Conservation (phyloP, 208 protist genomes). For the Leishmania lainsoni region DNA sequence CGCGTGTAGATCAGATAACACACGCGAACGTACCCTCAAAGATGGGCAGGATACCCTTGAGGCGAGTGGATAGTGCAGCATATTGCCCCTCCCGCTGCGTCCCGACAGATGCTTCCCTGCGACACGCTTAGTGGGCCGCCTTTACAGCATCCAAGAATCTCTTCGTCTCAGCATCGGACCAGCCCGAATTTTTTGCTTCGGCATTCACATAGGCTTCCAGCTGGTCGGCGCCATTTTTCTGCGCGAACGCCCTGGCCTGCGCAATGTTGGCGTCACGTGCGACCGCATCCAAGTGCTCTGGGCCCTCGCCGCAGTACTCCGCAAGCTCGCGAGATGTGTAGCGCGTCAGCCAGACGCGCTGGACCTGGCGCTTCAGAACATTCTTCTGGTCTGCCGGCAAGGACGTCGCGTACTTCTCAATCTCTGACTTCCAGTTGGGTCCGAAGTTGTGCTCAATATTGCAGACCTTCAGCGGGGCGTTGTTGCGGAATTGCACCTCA, state of each 20-base stretch:
- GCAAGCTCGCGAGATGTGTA: constrained; percentile 91
- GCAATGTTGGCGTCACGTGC: constrained; percentile 78
- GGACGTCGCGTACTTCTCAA: constrained; percentile 71
- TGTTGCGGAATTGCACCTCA: constrained; percentile 87
- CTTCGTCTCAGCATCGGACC: constrained; percentile 72
- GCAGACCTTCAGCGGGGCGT: constrained; percentile 82
- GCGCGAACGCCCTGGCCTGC: constrained; percentile 71
- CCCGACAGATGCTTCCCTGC: background rate
- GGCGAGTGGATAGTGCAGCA: background rate
- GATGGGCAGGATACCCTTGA: background rate
- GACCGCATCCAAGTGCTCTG: constrained; percentile 63
- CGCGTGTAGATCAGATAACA: background rate
- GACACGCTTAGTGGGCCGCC: constrained; percentile 56
- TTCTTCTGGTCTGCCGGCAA: constrained; percentile 75
- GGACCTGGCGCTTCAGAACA: constrained; percentile 77
- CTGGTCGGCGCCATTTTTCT: constrained; percentile 66
- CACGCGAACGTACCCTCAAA: background rate
- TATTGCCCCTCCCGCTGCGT: background rate
- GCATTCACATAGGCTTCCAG: constrained; percentile 73
- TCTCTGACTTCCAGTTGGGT: constrained; percentile 70
- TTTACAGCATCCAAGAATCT: constrained; percentile 87
- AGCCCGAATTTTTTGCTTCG: constrained; percentile 88
- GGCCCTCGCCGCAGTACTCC: constrained; percentile 74
- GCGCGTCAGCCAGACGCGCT: constrained; percentile 77
- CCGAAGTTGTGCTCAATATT: constrained; percentile 91